phyloP scores from a whole-genome alignment of 257 asterid genomes.

The Solanum paucissectum region DNA sequence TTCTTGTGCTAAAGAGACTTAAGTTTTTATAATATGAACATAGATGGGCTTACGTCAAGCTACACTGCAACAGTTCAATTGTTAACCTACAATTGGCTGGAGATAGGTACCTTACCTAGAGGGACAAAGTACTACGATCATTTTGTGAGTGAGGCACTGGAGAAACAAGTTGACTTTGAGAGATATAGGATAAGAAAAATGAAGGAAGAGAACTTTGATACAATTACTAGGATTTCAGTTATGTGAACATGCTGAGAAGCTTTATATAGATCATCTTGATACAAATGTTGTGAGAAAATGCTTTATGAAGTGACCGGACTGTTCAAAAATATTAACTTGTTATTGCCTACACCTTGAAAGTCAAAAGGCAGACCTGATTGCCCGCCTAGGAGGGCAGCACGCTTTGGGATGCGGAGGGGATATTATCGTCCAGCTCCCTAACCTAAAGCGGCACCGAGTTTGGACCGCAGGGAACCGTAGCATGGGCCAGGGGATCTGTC shows the following conservation, averaged over 20 bases:
- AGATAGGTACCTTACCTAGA: background rate
- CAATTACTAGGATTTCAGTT: background rate
- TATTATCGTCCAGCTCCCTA: background rate
- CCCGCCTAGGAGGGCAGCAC: background rate
- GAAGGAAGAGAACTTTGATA: background rate
- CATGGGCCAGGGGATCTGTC: background rate
- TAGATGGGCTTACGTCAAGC: too few relatives aligned
- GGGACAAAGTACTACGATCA: background rate
- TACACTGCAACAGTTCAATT: background rate
- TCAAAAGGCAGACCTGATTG: background rate
- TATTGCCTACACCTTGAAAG: background rate
- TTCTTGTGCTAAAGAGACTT: background rate
- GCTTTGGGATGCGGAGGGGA: background rate
- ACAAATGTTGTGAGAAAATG: background rate
- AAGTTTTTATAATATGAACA: background rate
- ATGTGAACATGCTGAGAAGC: background rate
- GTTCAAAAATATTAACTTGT: background rate
- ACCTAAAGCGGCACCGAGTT: background rate
- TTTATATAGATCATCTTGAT: background rate
- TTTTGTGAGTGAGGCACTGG: background rate
- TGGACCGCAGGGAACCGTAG: too few relatives aligned
- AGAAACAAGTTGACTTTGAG: background rate
- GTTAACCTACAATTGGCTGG: background rate
- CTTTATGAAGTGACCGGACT: background rate
- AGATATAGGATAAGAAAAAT: background rate